Conservation (phyloP, 371 early-diverging fungal species). For the Parasitella parasitica region DNA sequence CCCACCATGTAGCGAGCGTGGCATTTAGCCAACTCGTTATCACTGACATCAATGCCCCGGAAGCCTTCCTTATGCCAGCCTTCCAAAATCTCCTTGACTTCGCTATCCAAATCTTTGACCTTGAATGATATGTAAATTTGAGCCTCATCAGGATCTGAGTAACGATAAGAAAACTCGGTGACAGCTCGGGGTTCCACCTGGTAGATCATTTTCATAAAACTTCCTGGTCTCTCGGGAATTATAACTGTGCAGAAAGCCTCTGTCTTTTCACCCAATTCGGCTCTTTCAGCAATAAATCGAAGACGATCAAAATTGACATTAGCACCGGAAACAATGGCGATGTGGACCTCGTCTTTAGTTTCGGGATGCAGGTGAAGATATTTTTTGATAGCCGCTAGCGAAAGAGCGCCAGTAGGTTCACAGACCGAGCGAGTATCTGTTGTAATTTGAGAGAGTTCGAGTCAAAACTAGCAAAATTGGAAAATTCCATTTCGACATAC, state of each 20-base stretch:
- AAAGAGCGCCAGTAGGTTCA: slow-evolving; percentile 94
- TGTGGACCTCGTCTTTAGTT: slow-evolving; percentile 53
- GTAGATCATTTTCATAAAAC: slow-evolving; percentile 79
- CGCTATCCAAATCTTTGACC: slow-evolving; percentile 62
- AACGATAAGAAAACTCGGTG: slow-evolving; percentile 94
- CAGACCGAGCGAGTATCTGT: slow-evolving; percentile 88
- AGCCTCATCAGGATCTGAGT: slow-evolving; percentile 71
- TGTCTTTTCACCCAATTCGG: slow-evolving; percentile 84
- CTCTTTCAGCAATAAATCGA: slow-evolving; percentile 94
- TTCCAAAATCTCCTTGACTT: slow-evolving; percentile 66
- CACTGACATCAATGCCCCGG: slow-evolving; percentile 76
- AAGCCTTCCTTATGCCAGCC: slow-evolving; percentile 62
- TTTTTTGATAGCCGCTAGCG: slow-evolving; percentile 87
- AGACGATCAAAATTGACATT: slow-evolving; percentile 98
- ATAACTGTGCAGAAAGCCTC: slow-evolving; percentile 90
- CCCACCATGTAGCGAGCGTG: slow-evolving; percentile 94
- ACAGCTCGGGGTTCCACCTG: slow-evolving; percentile 80
- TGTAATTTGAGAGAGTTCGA: too few relatives aligned
- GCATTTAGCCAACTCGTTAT: slow-evolving; percentile 93
- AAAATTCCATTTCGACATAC: slow-evolving; percentile 17
- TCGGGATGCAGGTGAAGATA: slow-evolving; percentile 56
- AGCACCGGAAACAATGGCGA: slow-evolving; percentile 89
- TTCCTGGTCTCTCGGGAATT: slow-evolving; percentile 91
- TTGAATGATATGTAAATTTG: slow-evolving; percentile 89
- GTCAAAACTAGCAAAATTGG: background rate